A percentile compares a stretch with the other conserved stretches of the same genome.
phyloP scores from a whole-genome alignment of 106 monocot genomes.

The Alisma plantagoaquatica region DNA sequence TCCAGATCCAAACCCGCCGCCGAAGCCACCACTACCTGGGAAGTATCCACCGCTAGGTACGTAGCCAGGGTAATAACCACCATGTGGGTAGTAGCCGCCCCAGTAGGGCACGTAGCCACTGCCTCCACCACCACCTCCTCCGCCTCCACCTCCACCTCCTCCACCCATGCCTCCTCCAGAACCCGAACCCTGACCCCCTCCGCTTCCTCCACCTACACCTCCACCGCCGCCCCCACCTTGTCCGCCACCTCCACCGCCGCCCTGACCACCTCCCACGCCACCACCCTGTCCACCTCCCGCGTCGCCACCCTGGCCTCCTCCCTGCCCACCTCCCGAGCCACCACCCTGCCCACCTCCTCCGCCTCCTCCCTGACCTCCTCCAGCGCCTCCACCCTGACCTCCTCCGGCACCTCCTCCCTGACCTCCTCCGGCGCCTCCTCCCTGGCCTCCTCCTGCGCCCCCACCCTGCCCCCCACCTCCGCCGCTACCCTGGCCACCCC shows the following conservation, averaged over 20 bases:
- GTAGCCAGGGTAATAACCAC: too few species aligned
- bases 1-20: too few species aligned
- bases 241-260: neutral
- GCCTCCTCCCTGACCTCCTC: neutral
- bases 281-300: constrained; percentile 2
- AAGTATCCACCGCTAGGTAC: too few species aligned
- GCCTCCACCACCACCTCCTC: too few species aligned
- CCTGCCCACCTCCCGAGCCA: neutral
- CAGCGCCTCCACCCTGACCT: neutral
- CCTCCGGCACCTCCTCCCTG: neutral
- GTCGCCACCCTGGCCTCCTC: constrained; percentile 3
- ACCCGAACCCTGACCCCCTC: too few species aligned
- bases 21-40: too few species aligned
- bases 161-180: too few species aligned
- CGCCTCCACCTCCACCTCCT: too few species aligned
- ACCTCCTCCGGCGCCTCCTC: neutral
- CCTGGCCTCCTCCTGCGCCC: neutral
- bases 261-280: neutral
- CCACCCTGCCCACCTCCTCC: too few species aligned
- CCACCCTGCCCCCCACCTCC: neutral
- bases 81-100: too few species aligned
- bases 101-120: too few species aligned
- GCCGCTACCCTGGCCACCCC: neutral
- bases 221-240: neutral
- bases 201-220: neutral